Percentiles rank a stretch among this genome's conserved stretches.
Conservation (phyloP, 768 basidiomycete genomes). For the Clitopilus hobsonii region DNA sequence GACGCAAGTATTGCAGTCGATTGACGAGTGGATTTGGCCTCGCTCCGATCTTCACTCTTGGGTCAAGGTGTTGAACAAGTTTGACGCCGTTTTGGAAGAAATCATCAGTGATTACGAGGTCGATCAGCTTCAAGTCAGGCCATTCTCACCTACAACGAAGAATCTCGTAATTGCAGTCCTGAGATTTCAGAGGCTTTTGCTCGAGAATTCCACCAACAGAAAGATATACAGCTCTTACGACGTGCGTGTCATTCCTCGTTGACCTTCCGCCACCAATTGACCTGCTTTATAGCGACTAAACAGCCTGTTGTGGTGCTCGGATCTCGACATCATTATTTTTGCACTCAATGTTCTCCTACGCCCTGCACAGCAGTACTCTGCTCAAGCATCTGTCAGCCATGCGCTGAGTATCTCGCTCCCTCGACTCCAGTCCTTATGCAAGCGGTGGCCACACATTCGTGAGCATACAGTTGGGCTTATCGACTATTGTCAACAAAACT, state of each 20-base stretch:
- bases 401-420: constrained; percentile 78
- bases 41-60: constrained; percentile 96
- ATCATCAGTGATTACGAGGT: constrained; percentile 82
- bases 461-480: constrained; percentile 76
- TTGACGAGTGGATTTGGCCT: constrained; percentile 90
- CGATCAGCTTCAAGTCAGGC: constrained; percentile 75
- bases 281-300: constrained; percentile 67
- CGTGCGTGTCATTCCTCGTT: constrained; percentile 52
- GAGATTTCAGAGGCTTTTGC: constrained; percentile 79
- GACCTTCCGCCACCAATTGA: constrained; percentile 3
- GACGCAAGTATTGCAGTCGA: constrained; percentile 55
- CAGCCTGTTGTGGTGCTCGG: constrained; percentile 81
- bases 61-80: constrained; percentile 94
- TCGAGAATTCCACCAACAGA: constrained; percentile 97
- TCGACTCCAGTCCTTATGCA: constrained; percentile 78
- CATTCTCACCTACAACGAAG: constrained; percentile 75
- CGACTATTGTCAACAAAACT: constrained; percentile 61
- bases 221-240: constrained; percentile 97
- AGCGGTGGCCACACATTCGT: constrained; percentile 78
- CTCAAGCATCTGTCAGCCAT: constrained; percentile 78
- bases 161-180: constrained; percentile 76
- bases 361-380: constrained; percentile 92
- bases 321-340: constrained; percentile 82
- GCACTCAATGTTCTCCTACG: constrained; percentile 84
- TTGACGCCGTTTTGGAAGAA: constrained; percentile 84